phyloP scores from a whole-genome alignment of 2,329 filamentous ascomycete genomes.

The Claviceps purpurea region DNA sequence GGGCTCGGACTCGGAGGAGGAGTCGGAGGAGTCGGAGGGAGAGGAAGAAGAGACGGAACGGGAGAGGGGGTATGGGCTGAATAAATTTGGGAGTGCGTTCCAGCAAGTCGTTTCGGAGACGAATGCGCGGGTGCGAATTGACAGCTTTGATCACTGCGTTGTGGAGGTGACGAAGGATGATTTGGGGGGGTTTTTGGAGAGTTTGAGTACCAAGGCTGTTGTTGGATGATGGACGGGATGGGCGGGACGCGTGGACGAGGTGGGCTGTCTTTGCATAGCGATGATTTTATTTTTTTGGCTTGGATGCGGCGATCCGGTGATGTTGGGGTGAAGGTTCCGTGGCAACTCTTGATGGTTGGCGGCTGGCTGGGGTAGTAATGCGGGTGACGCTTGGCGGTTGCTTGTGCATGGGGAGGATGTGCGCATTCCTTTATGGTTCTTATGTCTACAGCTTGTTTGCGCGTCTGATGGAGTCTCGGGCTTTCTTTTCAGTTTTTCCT shows the following conservation, averaged over 20 bases:
- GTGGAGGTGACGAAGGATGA: constrained; percentile 98
- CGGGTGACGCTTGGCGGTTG: neutral
- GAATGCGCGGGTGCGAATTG: constrained; percentile 76
- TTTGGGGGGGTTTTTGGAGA: constrained; percentile 77
- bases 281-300: too few species aligned
- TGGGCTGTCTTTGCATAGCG: neutral
- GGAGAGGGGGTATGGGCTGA: constrained; percentile 59
- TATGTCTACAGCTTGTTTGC: too few species aligned
- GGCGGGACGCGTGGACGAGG: too few species aligned
- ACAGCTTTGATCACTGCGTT: constrained; percentile 94
- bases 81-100: constrained; percentile 89
- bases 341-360: too few species aligned
- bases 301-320: too few species aligned
- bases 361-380: neutral
- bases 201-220: constrained; percentile 81
- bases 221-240: constrained; percentile 29
- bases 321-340: too few species aligned
- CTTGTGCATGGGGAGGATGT: too few species aligned
- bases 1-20: constrained; percentile 27
- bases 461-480: too few species aligned
- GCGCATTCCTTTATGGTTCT: too few species aligned
- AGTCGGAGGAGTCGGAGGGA: constrained; percentile 34
- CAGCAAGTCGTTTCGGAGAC: constrained; percentile 91
- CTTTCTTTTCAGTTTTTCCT: too few species aligned
- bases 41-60: constrained; percentile 38